Conservation (phyloP, 2,329 filamentous ascomycete species). For the Penicillium sp. region DNA sequence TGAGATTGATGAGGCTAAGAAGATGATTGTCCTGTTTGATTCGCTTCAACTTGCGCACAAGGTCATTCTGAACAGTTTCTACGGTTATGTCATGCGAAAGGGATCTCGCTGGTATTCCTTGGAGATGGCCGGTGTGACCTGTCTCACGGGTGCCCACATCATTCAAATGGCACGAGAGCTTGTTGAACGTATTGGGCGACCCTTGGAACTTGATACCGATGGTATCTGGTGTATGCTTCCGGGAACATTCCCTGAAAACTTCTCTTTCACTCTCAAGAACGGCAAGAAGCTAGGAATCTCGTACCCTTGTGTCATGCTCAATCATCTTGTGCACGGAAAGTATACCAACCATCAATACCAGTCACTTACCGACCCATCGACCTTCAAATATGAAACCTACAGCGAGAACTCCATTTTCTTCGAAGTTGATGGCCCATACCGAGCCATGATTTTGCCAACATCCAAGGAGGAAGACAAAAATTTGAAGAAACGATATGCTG, state of each 20-base stretch:
- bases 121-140: conserved; percentile 99
- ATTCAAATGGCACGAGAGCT: conserved; percentile 94
- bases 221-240: conserved; percentile 99
- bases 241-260: conserved; percentile 94
- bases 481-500: conserved; percentile 97
- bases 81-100: conserved; percentile 99
- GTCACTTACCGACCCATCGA: conserved; percentile 73
- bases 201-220: conserved; percentile 92
- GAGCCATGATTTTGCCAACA: conserved; percentile 93
- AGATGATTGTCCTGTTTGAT: conserved; percentile 97
- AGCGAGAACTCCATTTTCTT: conserved; percentile 99
- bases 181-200: conserved; percentile 88
- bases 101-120: conserved; percentile 98
- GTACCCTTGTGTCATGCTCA: conserved; percentile 98
- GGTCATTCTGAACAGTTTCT: conserved; percentile 98
- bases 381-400: conserved; percentile 90
- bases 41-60: conserved; percentile 97
- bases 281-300: conserved; percentile 97
- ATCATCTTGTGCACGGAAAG: conserved; percentile 88
- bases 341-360: conserved; percentile 99
- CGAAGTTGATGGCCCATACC: conserved; percentile 97
- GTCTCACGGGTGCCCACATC: conserved; percentile 90
- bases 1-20: conserved; percentile 92
- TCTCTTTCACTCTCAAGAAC: conserved; percentile 87
- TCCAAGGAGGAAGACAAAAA: conserved; percentile 99